These are phyloP conservation scores for Hericium rajendrae DNA, from an alignment of 768 basidiomycete species.

Conservation along the genomic window DNA sequence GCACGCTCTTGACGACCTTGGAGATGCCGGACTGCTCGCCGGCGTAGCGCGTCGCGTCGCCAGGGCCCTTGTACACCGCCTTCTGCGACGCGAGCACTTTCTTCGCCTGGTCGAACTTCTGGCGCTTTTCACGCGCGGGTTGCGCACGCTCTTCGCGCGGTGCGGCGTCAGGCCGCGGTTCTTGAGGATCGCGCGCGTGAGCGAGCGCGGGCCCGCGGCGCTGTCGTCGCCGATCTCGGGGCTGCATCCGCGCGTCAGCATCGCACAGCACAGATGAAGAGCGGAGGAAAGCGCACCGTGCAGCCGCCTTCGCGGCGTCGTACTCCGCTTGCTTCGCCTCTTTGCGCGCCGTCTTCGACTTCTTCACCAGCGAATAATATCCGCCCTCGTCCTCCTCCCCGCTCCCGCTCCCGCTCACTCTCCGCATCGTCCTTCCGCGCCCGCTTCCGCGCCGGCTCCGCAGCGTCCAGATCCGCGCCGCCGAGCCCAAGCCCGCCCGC, in stretches of 20 bases:
- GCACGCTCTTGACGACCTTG: constrained; percentile 80
- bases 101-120: constrained; percentile 91
- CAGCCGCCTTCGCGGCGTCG: constrained; percentile 49
- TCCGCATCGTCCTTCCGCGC: constrained; percentile 24
- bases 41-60: constrained; percentile 65
- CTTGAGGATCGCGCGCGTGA: constrained; percentile 84
- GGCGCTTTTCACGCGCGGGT: constrained; percentile 96
- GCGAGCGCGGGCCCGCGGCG: constrained; percentile 70
- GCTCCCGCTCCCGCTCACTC: constrained; percentile 25
- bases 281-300: constrained; percentile 35
- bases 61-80: constrained; percentile 86
- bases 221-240: constrained; percentile 27
- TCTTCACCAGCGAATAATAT: constrained; percentile 88
- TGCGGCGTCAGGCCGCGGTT: constrained; percentile 93
- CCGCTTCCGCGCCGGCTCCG: constrained; percentile 23
- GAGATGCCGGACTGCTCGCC: constrained; percentile 93
- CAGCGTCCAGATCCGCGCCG: constrained; percentile 59
- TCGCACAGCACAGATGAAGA: background rate
- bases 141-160: constrained; percentile 83
- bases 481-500: constrained; percentile 37
- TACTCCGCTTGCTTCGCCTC: constrained; percentile 75
- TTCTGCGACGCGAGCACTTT: constrained; percentile 85
- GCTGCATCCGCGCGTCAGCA: constrained; percentile 13
- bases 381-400: constrained; percentile 46
- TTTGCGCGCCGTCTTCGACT: constrained; percentile 59